Base-by-base conservation (phyloP, 257 asterid species). In the Nicotiana otophora region DNA sequence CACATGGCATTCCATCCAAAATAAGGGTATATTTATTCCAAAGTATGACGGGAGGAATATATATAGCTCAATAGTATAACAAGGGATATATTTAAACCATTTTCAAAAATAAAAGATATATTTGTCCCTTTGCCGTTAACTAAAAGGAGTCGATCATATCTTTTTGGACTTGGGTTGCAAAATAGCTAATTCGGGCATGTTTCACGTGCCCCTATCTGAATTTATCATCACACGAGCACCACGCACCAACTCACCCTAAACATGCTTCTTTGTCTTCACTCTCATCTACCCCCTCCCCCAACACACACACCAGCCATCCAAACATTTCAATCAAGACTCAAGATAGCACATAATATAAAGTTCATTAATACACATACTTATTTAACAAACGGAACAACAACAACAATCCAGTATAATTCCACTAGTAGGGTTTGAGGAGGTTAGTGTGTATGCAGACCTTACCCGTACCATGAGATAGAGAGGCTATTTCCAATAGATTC, bases 201-300 rank as follows among this genome's bases (percentile, higher is more conserved):
- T 74, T 74, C 80, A 48, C 62, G 42, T 74, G 62, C 16, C 23
- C 15, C 28, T 7, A 33, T 12, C 36, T 10, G 7, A 72, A 72
- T 61, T 72, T 74, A 48, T 23, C 26, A 48, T 74, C 62, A 74
- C 80, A 48, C 80, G 80, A 74, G 62, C 62, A 74, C 61, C 79
- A 74, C 61, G 79, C 60, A 74, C 61, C 39, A 48, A 14, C 36
- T 48, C 80, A 26, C 57, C 0, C 42, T 48, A 74, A 74, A 48
- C 62, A 74, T 74, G 9, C 39, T 70, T 26, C 80, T 48, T 5
- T 53, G 4, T 53, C 58, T 51, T 51, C 17, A 10, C 19, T 14
- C 58, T 1, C 58, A 53, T 53, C 58, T 15, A 3, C 55, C 16
- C 54, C 8, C 53, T 6, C 53, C 55, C 16, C 15, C 5, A 16